Evolutionary conservation across 805 yeast genomes (phyloP).

Genomic region (Kazachstania africana): DNA sequence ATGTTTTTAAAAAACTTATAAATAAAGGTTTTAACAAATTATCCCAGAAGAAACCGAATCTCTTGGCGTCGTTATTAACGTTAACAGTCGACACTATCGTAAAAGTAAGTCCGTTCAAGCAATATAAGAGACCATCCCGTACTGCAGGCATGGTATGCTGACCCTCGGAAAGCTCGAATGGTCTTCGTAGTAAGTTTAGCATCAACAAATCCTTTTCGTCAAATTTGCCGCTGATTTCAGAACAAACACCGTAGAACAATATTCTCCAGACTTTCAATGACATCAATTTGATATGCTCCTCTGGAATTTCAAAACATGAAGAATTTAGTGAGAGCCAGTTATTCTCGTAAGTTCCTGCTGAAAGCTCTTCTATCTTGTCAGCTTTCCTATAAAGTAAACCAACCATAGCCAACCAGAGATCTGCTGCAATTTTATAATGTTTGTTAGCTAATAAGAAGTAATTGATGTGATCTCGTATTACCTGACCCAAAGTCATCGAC

Average conservation of each 20-base stretch:
- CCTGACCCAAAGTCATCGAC: slow-evolving; percentile 9
- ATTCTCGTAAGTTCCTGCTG: slow-evolving; percentile 1
- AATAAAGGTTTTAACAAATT: too few species aligned
- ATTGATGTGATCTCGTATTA: slow-evolving; percentile 10
- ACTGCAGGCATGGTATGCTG: too few species aligned
- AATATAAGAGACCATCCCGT: too few species aligned
- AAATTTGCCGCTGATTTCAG: too few species aligned
- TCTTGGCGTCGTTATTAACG: too few species aligned
- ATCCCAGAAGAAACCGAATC: too few species aligned
- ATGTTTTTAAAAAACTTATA: too few species aligned
- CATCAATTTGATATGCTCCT: slow-evolving; percentile 6
- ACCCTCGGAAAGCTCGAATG: too few species aligned
- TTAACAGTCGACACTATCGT: too few species aligned
- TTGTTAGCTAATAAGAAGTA: slow-evolving; percentile 7
- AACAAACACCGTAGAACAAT: slow-evolving; percentile 12
- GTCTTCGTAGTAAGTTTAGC: too few species aligned
- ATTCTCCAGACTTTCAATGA: slow-evolving; percentile 23
- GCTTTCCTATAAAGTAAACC: slow-evolving; percentile 17
- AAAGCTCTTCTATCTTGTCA: slow-evolving; percentile 3
- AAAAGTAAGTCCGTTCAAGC: too few species aligned
- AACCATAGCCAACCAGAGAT: slow-evolving; percentile 20
- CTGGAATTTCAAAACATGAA: slow-evolving; percentile 7
- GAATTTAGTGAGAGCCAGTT: slow-evolving; percentile 16
- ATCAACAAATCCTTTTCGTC: too few species aligned
- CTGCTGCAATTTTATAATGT: slow-evolving; percentile 19